These are phyloP conservation scores for Fraxinus platypoda DNA, from an alignment of 305 asterid genomes.

Conservation along the genomic window DNA sequence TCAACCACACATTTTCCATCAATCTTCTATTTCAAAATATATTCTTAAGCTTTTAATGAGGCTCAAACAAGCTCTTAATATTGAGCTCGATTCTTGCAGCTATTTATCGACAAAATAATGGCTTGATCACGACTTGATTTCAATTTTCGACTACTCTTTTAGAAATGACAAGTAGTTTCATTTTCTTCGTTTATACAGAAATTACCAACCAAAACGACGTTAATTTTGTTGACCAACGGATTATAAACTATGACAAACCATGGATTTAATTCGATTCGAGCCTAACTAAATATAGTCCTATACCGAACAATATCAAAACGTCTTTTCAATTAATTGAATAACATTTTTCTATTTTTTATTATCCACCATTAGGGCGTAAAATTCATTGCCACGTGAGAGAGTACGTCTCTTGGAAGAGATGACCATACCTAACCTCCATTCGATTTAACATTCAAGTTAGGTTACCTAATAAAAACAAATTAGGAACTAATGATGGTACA, in stretches of 20 bases:
- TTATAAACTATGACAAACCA: background rate
- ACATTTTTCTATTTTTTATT: too few relatives aligned
- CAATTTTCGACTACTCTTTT: background rate
- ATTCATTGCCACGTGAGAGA: background rate
- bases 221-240: background rate
- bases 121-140: background rate
- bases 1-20: too few relatives aligned
- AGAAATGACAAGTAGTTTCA: too few relatives aligned
- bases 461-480: background rate
- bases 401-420: background rate
- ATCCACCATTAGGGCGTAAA: too few relatives aligned
- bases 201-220: background rate
- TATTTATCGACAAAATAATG: background rate
- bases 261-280: background rate
- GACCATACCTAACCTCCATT: background rate
- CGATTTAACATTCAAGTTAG: background rate
- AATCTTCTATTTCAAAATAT: too few relatives aligned
- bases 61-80: background rate
- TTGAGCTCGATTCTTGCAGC: too few relatives aligned
- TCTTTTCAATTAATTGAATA: background rate
- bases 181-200: too few relatives aligned
- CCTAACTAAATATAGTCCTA: background rate
- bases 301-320: background rate
- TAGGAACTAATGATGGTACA: background rate
- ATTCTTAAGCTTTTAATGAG: too few relatives aligned